Conservation (phyloP, 2,329 filamentous ascomycete genomes). For the Teratosphaeria destructans region DNA sequence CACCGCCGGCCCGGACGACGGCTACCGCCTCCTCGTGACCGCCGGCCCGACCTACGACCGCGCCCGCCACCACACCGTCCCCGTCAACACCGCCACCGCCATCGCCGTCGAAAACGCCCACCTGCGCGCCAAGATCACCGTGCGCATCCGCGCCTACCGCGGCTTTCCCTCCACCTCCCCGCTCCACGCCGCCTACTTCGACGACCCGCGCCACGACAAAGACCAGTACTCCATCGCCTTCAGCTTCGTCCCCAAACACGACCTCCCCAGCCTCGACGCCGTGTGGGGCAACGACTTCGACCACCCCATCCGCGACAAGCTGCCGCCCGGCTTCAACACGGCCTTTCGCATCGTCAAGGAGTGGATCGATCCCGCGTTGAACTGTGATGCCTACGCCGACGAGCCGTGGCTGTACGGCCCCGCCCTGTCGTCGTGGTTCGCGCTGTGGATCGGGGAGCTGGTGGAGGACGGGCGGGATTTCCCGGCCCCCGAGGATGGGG, state of each 20-base stretch:
- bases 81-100: slow-evolving; percentile 52
- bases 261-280: slow-evolving; percentile 57
- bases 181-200: slow-evolving; percentile 61
- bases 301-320: slow-evolving; percentile 68
- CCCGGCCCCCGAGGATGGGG: slow-evolving; percentile 15
- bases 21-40: slow-evolving; percentile 71
- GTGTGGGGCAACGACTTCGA: slow-evolving; percentile 96
- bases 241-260: slow-evolving; percentile 58
- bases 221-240: slow-evolving; percentile 83
- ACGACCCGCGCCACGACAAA: slow-evolving; percentile 53
- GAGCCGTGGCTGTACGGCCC: slow-evolving; percentile 78
- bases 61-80: slow-evolving; percentile 55
- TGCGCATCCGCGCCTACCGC: slow-evolving; percentile 59
- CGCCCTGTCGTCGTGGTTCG: slow-evolving; percentile 29
- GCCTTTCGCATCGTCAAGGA: slow-evolving; percentile 78
- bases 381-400: slow-evolving; percentile 82
- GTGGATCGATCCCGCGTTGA: slow-evolving; percentile 80
- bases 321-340: slow-evolving; percentile 77
- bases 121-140: slow-evolving; percentile 58
- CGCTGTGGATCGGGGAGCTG: slow-evolving; percentile 20
- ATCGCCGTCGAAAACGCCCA: slow-evolving; percentile 48
- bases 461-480: slow-evolving; percentile 14
- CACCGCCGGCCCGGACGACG: slow-evolving; percentile 29
- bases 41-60: slow-evolving; percentile 68
- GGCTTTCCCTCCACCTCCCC: slow-evolving; percentile 60